Conservation (phyloP, 345 rosid genomes). For the Eucalyptus pauciflora region DNA sequence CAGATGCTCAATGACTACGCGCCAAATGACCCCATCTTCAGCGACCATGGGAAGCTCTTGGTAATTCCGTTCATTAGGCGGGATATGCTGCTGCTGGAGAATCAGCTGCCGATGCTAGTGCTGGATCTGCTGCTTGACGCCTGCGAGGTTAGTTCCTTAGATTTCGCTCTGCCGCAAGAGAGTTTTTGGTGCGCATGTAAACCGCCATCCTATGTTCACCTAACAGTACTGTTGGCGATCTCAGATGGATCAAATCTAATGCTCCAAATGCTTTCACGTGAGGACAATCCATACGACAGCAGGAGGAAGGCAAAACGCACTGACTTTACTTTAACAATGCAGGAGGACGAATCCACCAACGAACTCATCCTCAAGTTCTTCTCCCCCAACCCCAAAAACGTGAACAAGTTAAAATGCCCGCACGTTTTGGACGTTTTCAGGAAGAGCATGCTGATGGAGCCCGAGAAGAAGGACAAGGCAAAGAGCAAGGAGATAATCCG, state of each 20-base stretch:
- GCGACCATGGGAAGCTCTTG: slow-evolving; percentile 17
- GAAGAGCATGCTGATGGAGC: background rate
- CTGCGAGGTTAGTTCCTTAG: background rate
- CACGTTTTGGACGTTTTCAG: background rate
- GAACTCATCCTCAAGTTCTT: slow-evolving; percentile 25
- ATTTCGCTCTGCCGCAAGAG: background rate
- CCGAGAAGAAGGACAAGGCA: too few species aligned
- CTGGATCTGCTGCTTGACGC: slow-evolving; percentile 3
- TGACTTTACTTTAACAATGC: background rate
- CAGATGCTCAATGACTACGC: slow-evolving; percentile 9
- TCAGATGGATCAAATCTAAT: background rate
- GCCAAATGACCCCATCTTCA: slow-evolving; percentile 28
- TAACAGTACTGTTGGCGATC: background rate
- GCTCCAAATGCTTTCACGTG: background rate
- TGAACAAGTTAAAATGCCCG: background rate
- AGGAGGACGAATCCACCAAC: slow-evolving; percentile 17
- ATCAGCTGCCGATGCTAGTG: slow-evolving; percentile 23
- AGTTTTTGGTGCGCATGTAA: background rate
- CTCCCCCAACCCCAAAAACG: background rate
- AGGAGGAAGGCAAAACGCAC: too few species aligned
- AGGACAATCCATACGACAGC: too few species aligned
- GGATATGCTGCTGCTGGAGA: slow-evolving; percentile 4
- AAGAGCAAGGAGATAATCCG: too few species aligned
- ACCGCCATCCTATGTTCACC: background rate
- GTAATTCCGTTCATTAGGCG: background rate